phyloP scores from a whole-genome alignment of 257 asterid species.

The Capsicum pubescens region DNA sequence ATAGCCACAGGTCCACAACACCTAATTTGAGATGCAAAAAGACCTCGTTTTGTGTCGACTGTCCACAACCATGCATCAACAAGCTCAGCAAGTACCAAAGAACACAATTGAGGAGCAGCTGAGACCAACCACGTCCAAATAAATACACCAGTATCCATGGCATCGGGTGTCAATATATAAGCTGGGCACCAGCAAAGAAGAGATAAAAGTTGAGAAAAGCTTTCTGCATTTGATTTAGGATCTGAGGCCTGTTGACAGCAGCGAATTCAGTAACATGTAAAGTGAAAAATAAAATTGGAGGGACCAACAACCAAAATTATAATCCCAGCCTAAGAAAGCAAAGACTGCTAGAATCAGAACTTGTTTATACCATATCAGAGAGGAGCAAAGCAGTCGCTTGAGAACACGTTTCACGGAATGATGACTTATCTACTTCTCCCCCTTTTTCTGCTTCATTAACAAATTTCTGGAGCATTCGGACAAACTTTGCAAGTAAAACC shows the following conservation, averaged over 20 bases:
- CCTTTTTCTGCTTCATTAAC: slow-evolving; percentile 87
- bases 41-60: slow-evolving; percentile 91
- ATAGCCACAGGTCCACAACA: slow-evolving; percentile 91
- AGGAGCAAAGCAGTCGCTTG: slow-evolving; percentile 99
- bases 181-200: slow-evolving; percentile 99
- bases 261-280: slow-evolving; percentile 19
- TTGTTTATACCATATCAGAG: slow-evolving; percentile 64
- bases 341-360: background rate
- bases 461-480: slow-evolving; percentile 78
- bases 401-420: slow-evolving; percentile 87
- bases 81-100: slow-evolving; percentile 92
- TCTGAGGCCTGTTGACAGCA: slow-evolving; percentile 69
- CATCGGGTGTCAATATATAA: slow-evolving; percentile 85
- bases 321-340: background rate
- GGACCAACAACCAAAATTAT: background rate
- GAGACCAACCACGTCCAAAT: slow-evolving; percentile 98
- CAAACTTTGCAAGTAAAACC: slow-evolving; percentile 70
- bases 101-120: slow-evolving; percentile 95
- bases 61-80: slow-evolving; percentile 99
- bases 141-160: slow-evolving; percentile 94
- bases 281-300: slow-evolving; percentile 28
- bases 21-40: slow-evolving; percentile 83
- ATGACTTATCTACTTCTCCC: slow-evolving; percentile 78
- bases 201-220: slow-evolving; percentile 95
- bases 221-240: slow-evolving; percentile 63